Percentiles rank a stretch among this genome's conserved stretches.
Evolutionary conservation across 257 asterid species (phyloP).

Genomic region (Ilex aquifolium): DNA sequence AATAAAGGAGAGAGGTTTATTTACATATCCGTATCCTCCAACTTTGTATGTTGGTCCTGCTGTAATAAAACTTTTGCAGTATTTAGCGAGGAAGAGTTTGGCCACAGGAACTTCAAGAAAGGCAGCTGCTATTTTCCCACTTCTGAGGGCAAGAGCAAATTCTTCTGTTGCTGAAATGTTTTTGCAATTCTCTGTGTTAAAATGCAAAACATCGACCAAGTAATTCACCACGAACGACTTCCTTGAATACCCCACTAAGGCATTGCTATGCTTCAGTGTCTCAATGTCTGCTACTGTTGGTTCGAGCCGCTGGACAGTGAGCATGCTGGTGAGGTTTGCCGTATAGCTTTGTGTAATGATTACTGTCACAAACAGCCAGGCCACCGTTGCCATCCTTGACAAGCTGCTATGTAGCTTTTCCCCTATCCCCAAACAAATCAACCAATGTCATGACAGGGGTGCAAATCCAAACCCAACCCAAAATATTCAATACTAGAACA

Average conservation of each 20-base stretch:
- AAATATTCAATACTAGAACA: no score
- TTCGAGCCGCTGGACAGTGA: no score
- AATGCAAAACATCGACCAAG: conserved; percentile 12
- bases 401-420: conserved; percentile 28
- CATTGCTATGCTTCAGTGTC: conserved; percentile 19
- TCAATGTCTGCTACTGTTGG: conserved; percentile 30
- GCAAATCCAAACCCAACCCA: no score
- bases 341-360: no score
- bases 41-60: conserved; percentile 34
- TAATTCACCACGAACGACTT: conserved; percentile 20
- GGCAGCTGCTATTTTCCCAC: conserved; percentile 26
- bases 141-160: conserved; percentile 18
- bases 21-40: conserved; percentile 46
- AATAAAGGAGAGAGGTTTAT: neutral
- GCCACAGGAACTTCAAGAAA: conserved; percentile 36
- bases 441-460: no score
- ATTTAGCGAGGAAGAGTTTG: conserved; percentile 29
- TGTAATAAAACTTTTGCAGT: conserved; percentile 31
- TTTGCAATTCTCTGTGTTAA: conserved; percentile 9
- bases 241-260: conserved; percentile 20
- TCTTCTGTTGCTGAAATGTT: conserved; percentile 7
- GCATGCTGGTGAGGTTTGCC: no score
- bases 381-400: no score
- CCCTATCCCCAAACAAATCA: conserved; percentile 11
- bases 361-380: no score